phyloP scores from a whole-genome alignment of 768 basidiomycete genomes.

The Atractiella rhizophila region DNA sequence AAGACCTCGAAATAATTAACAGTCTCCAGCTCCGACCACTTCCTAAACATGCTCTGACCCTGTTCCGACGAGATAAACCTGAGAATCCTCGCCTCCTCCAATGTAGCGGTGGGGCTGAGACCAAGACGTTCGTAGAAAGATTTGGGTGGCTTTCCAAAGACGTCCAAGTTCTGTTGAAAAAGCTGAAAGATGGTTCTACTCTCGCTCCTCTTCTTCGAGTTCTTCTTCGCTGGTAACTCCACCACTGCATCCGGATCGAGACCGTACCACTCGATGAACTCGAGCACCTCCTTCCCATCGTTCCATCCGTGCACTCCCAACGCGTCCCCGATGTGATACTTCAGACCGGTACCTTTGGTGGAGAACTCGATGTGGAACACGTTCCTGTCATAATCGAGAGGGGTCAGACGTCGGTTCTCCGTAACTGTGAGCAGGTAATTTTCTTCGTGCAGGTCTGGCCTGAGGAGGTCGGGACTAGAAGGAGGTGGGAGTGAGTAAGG shows the following conservation, averaged over 20 bases:
- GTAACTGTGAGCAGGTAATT: conserved; percentile 82
- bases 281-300: conserved; percentile 56
- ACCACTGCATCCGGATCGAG: conserved; percentile 53
- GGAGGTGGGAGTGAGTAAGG: too few relatives aligned
- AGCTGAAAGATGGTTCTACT: conserved; percentile 85
- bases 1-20: conserved; percentile 78
- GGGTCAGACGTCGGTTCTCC: conserved; percentile 83
- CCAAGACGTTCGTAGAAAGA: conserved; percentile 78
- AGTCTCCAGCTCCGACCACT: conserved; percentile 78
- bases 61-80: conserved; percentile 84
- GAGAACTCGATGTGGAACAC: conserved; percentile 97
- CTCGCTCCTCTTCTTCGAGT: conserved; percentile 39
- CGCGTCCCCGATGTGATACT: conserved; percentile 88
- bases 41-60: conserved; percentile 78
- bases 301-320: conserved; percentile 97
- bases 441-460: conserved; percentile 63
- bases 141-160: conserved; percentile 88
- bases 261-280: conserved; percentile 82
- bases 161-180: conserved; percentile 83
- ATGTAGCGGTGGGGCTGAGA: conserved; percentile 35
- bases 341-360: conserved; percentile 68
- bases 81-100: conserved; percentile 50
- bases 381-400: conserved; percentile 85
- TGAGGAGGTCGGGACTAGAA: conserved; percentile 33
- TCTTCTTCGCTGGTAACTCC: conserved; percentile 43